Evolutionary conservation across 1,284 basidiomycete genomes (phyloP).

Genomic region (Microstroma glucosiphilum): DNA sequence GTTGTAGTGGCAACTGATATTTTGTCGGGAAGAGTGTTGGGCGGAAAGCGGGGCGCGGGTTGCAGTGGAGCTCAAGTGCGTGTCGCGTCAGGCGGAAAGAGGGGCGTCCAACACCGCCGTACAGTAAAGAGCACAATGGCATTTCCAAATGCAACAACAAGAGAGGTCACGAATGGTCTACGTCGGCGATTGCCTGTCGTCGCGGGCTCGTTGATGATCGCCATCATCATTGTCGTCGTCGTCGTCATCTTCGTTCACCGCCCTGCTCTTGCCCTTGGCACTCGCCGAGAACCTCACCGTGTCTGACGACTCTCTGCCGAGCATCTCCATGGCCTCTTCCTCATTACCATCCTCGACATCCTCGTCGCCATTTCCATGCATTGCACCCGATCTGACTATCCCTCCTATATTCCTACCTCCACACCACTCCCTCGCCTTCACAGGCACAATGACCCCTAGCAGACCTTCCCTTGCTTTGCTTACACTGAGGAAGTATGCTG

Average conservation of each 20-base stretch:
- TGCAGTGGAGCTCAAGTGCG: too few relatives aligned
- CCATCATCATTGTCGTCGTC: slow-evolving; percentile 13
- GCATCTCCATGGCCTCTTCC: slow-evolving; percentile 6
- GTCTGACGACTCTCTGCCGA: slow-evolving; percentile 20
- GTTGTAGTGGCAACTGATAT: too few relatives aligned
- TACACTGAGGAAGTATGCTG: not conserved
- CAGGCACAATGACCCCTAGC: not conserved
- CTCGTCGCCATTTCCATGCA: slow-evolving; percentile 60
- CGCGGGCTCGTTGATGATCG: not conserved
- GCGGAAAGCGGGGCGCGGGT: too few relatives aligned
- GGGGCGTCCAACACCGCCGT: too few relatives aligned
- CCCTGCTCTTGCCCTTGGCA: slow-evolving; percentile 35
- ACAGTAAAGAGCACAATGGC: not conserved
- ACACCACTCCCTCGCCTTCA: slow-evolving; percentile 1
- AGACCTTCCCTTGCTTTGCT: not conserved
- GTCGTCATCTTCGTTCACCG: slow-evolving; percentile 20
- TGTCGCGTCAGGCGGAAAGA: too few relatives aligned
- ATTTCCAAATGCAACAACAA: too few relatives aligned
- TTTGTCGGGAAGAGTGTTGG: too few relatives aligned
- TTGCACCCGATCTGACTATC: not conserved
- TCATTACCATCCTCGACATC: slow-evolving; percentile 2
- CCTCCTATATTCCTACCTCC: not conserved
- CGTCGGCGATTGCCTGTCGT: not conserved
- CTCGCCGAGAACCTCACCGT: slow-evolving; percentile 12
- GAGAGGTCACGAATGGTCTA: not conserved